Evolutionary conservation across 495 filamentous ascomycete genomes (phyloP), one percentile per base, ranked within the genome.

Genomic region (Clavariopsis aquatica): DNA sequence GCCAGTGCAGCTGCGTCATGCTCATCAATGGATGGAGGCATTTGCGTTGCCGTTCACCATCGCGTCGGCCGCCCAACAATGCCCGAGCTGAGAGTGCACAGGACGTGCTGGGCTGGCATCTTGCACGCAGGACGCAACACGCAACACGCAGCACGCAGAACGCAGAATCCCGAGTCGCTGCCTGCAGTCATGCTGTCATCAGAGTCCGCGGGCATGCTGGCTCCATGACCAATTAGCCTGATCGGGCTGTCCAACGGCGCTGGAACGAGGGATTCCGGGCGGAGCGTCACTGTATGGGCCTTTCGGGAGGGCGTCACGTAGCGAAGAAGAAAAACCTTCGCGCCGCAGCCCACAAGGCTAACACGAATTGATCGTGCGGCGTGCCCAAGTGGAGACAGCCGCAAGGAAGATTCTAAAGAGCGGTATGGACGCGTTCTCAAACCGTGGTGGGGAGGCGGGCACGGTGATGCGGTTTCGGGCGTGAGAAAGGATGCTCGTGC

Each of bases 81-180:
- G 38, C 15, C 38, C 6, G 8, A 9, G 15, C 38, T 43, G 38
- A 17, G n/a, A 17, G 38, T 56, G 41, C n/a, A 26, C 22, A 54
- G 13, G 62, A 65, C 66, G 61, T 57, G 61, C 61, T 56, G 57
- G 38, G 60, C 27, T 70, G 67, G 59, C 52, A 66, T 62, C 52
- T 62, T 65, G 57, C 67, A 34, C 62, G 62, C 67, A 62, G 67
- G 57, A 67, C 57, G 57, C 59, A 57, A n/a, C n/a, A n/a, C n/a
- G n/a, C n/a, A n/a, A n/a, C 67, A 34, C 62, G 62, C 67, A 62
- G 57, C 67, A 34, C 62, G 62, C 67, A 62, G 67, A 57, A 67
- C 57, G 57, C 59, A 57, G 27, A 56, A 52, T 62, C 64, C 64
- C 52, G 47, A 38, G 2, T 58, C 20, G 22, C 49, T 53, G 49